Evolutionary conservation across 2,329 filamentous ascomycete species (phyloP).

Genomic region (Trichophyton rubrum): DNA sequence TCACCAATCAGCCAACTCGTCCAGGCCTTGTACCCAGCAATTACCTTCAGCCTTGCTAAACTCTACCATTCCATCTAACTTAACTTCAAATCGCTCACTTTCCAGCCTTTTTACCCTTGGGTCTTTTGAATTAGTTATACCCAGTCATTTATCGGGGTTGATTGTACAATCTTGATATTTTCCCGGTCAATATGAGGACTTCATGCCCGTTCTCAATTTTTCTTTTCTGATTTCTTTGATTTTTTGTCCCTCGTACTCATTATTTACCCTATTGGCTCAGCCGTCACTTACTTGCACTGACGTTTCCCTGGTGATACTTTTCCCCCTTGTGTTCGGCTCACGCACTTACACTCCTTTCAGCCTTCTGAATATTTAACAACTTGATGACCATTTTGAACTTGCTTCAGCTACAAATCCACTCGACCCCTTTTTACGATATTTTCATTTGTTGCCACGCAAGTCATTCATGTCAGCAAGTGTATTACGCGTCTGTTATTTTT

Average conservation of each 20-base stretch:
- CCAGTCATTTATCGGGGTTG: neutral
- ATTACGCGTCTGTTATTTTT: neutral
- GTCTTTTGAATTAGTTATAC: neutral
- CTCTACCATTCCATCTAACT: no score
- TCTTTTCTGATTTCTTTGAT: neutral
- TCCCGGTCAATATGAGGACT: neutral
- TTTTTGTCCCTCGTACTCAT: neutral
- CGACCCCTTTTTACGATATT: conserved; percentile 30
- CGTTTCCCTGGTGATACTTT: neutral
- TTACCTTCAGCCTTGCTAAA: conserved; percentile 48
- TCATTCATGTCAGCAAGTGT: neutral
- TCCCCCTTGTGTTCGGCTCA: neutral
- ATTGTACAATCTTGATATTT: neutral
- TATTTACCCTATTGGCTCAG: neutral
- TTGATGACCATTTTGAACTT: neutral
- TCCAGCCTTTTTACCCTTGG: neutral
- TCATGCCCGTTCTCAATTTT: neutral
- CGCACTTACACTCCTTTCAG: neutral
- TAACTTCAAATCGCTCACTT: neutral
- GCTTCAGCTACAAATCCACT: conserved; percentile 5
- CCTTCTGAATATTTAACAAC: neutral
- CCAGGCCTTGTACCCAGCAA: conserved; percentile 54
- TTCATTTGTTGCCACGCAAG: conserved; percentile 12
- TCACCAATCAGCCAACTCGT: conserved; percentile 45
- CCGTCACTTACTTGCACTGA: neutral